Evolutionary conservation across 2,329 filamentous ascomycete species (phyloP).

Genomic region (Verticillium longisporum): DNA sequence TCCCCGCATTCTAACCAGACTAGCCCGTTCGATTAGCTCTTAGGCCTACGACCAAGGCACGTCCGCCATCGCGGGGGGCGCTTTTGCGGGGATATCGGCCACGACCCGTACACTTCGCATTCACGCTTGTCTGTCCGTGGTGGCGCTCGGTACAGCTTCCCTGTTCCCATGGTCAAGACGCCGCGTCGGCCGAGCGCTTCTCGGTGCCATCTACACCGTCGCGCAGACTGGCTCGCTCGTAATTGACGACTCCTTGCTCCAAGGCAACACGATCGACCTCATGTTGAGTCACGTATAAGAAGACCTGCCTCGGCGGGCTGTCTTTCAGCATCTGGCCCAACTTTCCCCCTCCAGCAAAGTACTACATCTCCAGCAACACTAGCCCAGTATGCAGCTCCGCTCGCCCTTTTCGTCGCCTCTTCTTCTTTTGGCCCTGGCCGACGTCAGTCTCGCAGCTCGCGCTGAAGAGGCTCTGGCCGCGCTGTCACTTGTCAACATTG

Average conservation of each 20-base stretch:
- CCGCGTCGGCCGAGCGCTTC: background rate
- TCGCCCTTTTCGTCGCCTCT: slow-evolving; percentile 3
- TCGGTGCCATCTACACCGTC: background rate
- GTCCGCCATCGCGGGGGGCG: background rate
- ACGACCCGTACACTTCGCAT: background rate
- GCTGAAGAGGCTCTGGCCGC: slow-evolving; percentile 13
- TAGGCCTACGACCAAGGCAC: background rate
- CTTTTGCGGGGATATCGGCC: background rate
- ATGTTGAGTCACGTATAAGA: background rate
- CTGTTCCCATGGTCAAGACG: background rate
- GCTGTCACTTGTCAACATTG: slow-evolving; percentile 23
- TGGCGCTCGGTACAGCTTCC: background rate
- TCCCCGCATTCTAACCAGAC: background rate
- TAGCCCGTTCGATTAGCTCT: background rate
- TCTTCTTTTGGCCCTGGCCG: slow-evolving; percentile 4
- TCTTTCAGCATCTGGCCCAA: background rate
- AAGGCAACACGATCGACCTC: background rate
- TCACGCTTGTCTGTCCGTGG: background rate
- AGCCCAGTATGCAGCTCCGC: background rate
- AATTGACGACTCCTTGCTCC: background rate
- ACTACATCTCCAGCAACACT: background rate
- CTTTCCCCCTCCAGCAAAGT: background rate
- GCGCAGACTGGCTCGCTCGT: background rate
- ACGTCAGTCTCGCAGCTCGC: background rate
- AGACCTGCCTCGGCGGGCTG: background rate